phyloP scores from a whole-genome alignment of 805 yeast species.

The Metschnikowia reukaufii region DNA sequence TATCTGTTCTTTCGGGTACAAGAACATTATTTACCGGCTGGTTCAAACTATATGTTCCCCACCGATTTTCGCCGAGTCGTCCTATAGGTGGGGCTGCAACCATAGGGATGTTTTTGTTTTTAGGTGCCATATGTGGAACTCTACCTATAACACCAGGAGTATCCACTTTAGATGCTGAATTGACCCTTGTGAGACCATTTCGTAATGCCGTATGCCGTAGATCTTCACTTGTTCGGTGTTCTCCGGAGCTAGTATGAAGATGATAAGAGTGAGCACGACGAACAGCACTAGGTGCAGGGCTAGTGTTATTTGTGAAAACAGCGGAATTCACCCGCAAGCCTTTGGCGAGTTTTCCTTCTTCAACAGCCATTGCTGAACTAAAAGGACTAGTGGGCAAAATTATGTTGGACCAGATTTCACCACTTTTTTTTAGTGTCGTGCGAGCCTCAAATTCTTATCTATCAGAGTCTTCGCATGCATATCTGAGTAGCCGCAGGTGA shows the following conservation, averaged over 20 bases:
- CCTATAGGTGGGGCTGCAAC: constrained; percentile 3
- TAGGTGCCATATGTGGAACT: background rate
- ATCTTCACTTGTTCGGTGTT: constrained; percentile 6
- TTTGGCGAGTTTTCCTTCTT: constrained; percentile 5
- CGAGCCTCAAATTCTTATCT: background rate
- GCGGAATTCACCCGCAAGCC: constrained; percentile 2
- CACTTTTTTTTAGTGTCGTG: background rate
- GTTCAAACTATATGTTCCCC: constrained; percentile 8
- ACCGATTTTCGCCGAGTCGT: constrained; percentile 1
- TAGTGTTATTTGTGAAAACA: background rate
- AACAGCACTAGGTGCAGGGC: background rate
- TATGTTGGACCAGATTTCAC: background rate
- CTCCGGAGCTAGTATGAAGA: background rate
- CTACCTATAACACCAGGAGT: background rate
- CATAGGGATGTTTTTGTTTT: constrained; percentile 18
- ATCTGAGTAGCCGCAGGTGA: background rate
- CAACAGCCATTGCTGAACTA: background rate
- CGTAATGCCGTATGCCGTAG: constrained; percentile 15
- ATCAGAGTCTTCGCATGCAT: background rate
- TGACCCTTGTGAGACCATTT: constrained; percentile 11
- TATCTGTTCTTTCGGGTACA: background rate
- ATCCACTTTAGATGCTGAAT: constrained; percentile 1
- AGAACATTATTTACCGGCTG: background rate
- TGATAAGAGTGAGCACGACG: constrained; percentile 9
- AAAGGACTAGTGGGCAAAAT: no score